Evolutionary conservation across 2,329 filamentous ascomycete species (phyloP), one percentile per base, ranked within the genome.

Genomic region (Penicillium oxalicum): DNA sequence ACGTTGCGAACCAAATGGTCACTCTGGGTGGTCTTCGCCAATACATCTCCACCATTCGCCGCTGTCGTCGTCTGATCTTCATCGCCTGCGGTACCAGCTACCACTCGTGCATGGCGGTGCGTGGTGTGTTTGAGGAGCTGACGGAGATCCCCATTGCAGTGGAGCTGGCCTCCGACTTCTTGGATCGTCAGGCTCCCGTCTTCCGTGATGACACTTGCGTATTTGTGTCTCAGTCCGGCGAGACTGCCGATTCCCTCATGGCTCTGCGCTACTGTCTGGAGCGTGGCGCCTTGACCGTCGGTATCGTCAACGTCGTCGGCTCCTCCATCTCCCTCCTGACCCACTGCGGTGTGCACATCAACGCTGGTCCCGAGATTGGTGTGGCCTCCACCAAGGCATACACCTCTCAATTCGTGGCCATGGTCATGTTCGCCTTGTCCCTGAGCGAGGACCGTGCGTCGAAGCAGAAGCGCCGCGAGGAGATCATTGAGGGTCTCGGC

Each of bases 171-270:
- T 98, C 93, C 38, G 93, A 98, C 73, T 98, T 98, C 81, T 82
- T 98, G 50, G 93, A 98, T 71, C 84, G 93, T 71, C 82, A 95
- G 71, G 93, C 93, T 8, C 93, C 93, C 27, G 91, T 98, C 55
- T 98, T 98, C 90, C 88, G 93, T 75, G 93, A 98, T 70, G 91
- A 98, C 74, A 98, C 93, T 13, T 97, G 91, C 71, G 88, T 98
- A 51, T 98, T 98, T 68, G 93, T 98, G 57, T 98, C 93, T 7
- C 93, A 98, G 74, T 98, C 93, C 52, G 93, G 93, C 65, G 93
- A 98, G 80, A 98, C 93, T 50, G 93, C 93, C 41, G 93, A 98
- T 73, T 98, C 93, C 18, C 80, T 98, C 60, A 86, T 96, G 87
- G 93, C 93, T 55, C 84, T 98, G 57, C 86, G 91, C 63, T 97